Base-by-base conservation (phyloP, 1,284 basidiomycete genomes). In the Sutorius eximius region DNA sequence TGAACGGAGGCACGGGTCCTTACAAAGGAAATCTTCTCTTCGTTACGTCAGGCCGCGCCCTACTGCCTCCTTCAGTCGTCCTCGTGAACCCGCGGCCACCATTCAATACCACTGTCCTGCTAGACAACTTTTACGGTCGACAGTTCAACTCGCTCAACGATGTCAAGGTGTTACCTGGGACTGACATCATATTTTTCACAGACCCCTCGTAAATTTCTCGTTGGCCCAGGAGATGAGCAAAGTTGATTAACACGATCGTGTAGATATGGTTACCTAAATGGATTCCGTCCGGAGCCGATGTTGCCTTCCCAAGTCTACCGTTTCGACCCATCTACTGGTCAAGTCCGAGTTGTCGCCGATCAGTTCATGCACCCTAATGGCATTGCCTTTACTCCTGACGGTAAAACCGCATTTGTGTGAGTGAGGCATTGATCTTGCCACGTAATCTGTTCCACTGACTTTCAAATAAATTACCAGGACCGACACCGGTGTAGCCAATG, bases 61-160 rank as follows among this genome's bases (percentile, higher is more conserved):
- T 76, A 24, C 69, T 81, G 13, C 84, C 89, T 3, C 81, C 87
- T 9, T 82, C 81, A 3, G 67, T 92, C 22, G 83, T 79, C 0
- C 75, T 86, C 36, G 82, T 91, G 50, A 81, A 91, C 65, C 87
- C 88, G 0, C 59, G 61, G 0, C 62, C 80, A 13, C 89, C 89
- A 0, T 77, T 81, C 69, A 85, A 87, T 52, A 71, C 78, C 5
- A 86, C 84, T 20, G 79, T 87, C 37, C 62, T 89, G n/a, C 65
- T 89, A 52, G 83, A 89, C 73, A 90, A 87, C 70, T 86, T 77
- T 66, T 87, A 81, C 62, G 90, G 90, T 3, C 76, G 87, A 7
- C 89, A 91, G 63, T 93, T 92, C 74, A 91, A 89, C 72, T 88
- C 88, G 1, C 71, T 91, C 50, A 92, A 93, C 66, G 91, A 93